Evolutionary conservation across 2,329 filamentous ascomycete genomes (phyloP), one percentile per base, ranked within the genome.

Genomic region (Stachybotrys chlorohalonatus): DNA sequence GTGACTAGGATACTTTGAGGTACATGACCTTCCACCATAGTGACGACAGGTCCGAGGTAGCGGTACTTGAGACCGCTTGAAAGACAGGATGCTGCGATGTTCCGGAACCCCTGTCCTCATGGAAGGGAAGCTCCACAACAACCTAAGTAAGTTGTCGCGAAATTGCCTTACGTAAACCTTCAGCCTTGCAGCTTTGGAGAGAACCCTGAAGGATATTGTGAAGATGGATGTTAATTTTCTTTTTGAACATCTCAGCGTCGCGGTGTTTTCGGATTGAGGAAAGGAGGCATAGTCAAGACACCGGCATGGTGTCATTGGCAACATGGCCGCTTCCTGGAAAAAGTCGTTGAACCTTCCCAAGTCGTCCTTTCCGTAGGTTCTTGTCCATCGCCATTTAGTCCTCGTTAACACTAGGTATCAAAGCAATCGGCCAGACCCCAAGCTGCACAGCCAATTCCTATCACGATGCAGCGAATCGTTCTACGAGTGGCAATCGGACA

Each of bases 401-500:
- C 24, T 24, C 24, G 59, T 49, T 52, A 56, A 39, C 32, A 24
- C 24, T 24, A 24, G 24, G 24, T 24, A 24, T 24, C 24, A 51
- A 53, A 84, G 81, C 56, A 74, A 77, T 60, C 78, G 81, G 59
- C 78, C 80, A 51, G 71, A 73, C 52, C 69, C 77, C 31, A 74
- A 75, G 54, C 68, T 76, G 31, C 75, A 78, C 53, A 72, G 75
- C 13, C 69, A 74, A 58, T 85, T 94, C 71, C 80, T 95, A 50
- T 79, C 82, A 65, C 79, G 83, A 81, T 94, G 87, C 71, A 86
- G 90, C 70, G 89, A 96, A 74, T 86, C 92, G 53, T 80, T 96
- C 13, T 99, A 97, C 74, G 75, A 82, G 65, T 96, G 92, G 92
- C 94, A 99, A 75, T 77, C 78, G 58, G 68, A 70, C 54, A 73